Evolutionary conservation across 2,329 filamentous ascomycete species (phyloP).

Genomic region (Aspergillus cejpii): DNA sequence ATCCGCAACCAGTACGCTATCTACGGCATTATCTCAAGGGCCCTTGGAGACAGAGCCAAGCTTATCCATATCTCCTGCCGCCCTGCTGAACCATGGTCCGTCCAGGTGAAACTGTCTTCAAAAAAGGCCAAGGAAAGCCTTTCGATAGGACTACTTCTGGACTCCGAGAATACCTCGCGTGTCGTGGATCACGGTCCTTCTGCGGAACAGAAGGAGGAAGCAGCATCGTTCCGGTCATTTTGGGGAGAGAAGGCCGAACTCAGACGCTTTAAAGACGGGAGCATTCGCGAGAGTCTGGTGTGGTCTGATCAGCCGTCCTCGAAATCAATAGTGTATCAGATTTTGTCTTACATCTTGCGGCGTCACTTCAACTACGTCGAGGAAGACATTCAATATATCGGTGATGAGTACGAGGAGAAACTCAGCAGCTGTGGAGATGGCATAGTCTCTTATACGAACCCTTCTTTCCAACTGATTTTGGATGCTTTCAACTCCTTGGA

Average conservation of each 20-base stretch:
- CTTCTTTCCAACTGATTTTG: constrained; percentile 60
- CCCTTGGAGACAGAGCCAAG: constrained; percentile 66
- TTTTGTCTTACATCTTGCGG: constrained; percentile 63
- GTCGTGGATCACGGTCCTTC: constrained; percentile 81
- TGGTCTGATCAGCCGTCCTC: constrained; percentile 63
- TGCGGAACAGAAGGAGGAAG: constrained; percentile 77
- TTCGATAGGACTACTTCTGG: constrained; percentile 62
- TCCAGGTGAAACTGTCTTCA: constrained; percentile 37
- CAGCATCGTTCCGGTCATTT: constrained; percentile 75
- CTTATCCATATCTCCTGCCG: constrained; percentile 56
- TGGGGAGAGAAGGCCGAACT: constrained; percentile 94
- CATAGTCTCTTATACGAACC: constrained; percentile 39
- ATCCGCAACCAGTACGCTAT: constrained; percentile 39
- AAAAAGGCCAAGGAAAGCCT: constrained; percentile 37
- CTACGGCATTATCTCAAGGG: constrained; percentile 60
- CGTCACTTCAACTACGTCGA: constrained; percentile 60
- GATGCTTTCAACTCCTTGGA: constrained; percentile 68
- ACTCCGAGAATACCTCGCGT: constrained; percentile 64
- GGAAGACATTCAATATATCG: constrained; percentile 49
- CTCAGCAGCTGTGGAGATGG: constrained; percentile 28
- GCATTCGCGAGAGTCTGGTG: constrained; percentile 83
- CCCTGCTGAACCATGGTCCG: constrained; percentile 41
- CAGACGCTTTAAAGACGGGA: constrained; percentile 89
- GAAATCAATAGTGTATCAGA: constrained; percentile 67
- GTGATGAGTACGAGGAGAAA: constrained; percentile 44